Evolutionary conservation across 1,284 basidiomycete genomes (phyloP), one percentile per base, ranked within the genome.

Genomic region (Peniophora sp.): DNA sequence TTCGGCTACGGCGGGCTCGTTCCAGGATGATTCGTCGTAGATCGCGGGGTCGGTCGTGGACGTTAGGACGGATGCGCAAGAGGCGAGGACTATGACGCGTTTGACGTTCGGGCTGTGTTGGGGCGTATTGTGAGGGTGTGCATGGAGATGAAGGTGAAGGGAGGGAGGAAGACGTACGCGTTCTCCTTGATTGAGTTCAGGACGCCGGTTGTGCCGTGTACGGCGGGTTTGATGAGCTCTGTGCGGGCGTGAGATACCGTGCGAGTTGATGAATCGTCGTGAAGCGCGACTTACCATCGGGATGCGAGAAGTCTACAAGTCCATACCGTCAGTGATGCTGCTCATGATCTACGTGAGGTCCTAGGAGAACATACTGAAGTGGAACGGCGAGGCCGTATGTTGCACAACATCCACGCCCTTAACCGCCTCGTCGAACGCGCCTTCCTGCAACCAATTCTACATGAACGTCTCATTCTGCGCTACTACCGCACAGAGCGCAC

Each of bases 11-110:
- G 74, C 70, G 41, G 72, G 68, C 6, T 74, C 60, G 66, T 88
- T 85, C 85, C 85, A 89, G 61, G 85, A 75, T 1, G 59, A 54
- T 51, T 76, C 74, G 18, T 62, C 66, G 52, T 68, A 70, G 50
- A 17, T 52, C 47, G 18, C 24, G 17, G 42, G 49, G 1, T 23
- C n/a, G 44, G 35, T 20, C 3, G 22, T 23, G 2, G 64, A 60
- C 50, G 68, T 65, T 22, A 74, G 56, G 51, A 83, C 64, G 3
- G 78, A 64, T 0, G 74, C 79, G 39, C 68, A 72, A 1, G 83
- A 77, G n/a, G 68, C 70, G 0, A 82, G 85, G 52, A 88, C 65
- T 35, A 89, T 78, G 32, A 90, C 70, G 0, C 85, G 76, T 61
- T 81, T 75, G 53, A 86, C 68, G 18, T 59, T 54, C 18, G 72